phyloP scores from a whole-genome alignment of 176 grass and related monocot species.

The Zea luxurians region DNA sequence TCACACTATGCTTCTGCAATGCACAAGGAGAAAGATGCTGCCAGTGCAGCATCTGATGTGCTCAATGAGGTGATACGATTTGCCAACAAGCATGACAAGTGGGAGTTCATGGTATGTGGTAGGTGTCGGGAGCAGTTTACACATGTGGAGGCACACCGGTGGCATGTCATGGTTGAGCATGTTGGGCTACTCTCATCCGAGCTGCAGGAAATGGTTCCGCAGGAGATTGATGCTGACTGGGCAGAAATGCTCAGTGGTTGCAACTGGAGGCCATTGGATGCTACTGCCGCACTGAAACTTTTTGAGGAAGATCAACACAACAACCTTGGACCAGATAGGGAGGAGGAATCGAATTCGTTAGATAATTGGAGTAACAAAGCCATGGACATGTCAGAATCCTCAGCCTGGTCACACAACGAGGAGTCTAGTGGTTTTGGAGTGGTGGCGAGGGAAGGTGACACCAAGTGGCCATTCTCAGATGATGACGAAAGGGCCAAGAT shows the following conservation, averaged over 20 bases:
- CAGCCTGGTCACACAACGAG: constrained; percentile 49
- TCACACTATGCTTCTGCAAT: constrained; percentile 40
- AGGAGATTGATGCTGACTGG: constrained; percentile 64
- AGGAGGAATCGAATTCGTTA: constrained; percentile 51
- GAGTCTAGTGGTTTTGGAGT: constrained; percentile 52
- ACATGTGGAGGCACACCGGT: constrained; percentile 36
- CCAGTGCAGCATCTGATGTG: constrained; percentile 25
- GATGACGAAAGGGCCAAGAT: constrained; percentile 68
- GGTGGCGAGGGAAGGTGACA: constrained; percentile 35
- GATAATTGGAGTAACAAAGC: constrained; percentile 63
- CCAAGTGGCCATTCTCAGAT: constrained; percentile 76
- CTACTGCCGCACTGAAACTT: constrained; percentile 40
- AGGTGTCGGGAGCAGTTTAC: constrained; percentile 57
- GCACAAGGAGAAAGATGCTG: constrained; percentile 53
- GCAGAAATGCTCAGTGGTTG: constrained; percentile 59
- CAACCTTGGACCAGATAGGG: constrained; percentile 42
- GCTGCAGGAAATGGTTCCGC: constrained; percentile 54
- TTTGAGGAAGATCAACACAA: constrained; percentile 63
- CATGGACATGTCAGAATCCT: constrained; percentile 60
- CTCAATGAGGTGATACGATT: constrained; percentile 62
- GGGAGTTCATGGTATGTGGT: constrained; percentile 75
- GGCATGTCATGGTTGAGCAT: constrained; percentile 56
- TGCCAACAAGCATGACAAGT: constrained; percentile 37
- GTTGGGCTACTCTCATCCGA: constrained; percentile 40
- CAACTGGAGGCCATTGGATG: constrained; percentile 77